A percentile compares a stretch with the other conserved stretches of the same genome.
These are phyloP conservation scores for Centrapalus pauciflorus DNA, from an alignment of 129 eudicot genomes.

Conservation along the genomic window DNA sequence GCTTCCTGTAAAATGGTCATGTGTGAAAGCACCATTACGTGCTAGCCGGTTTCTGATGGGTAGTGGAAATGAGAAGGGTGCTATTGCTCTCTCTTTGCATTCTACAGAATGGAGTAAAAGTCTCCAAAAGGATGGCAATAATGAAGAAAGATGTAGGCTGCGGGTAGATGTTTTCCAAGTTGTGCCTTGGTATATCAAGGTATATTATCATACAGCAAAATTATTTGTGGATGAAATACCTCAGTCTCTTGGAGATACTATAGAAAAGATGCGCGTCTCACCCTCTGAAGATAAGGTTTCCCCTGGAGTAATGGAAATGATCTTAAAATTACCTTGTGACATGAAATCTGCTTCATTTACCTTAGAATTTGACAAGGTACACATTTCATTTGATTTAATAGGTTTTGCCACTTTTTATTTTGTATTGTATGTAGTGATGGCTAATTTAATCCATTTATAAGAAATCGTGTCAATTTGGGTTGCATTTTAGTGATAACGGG, in stretches of 20 bases:
- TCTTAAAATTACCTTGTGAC: constrained; percentile 67
- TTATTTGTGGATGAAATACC: constrained; percentile 56
- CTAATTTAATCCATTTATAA: no score
- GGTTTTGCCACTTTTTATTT: not conserved
- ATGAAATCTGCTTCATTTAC: constrained; percentile 78
- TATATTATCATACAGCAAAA: constrained; percentile 74
- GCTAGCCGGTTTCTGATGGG: constrained; percentile 81
- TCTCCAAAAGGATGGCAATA: constrained; percentile 23
- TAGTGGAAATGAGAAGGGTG: constrained; percentile 96
- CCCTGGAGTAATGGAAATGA: constrained; percentile 89
- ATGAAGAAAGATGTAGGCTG: constrained; percentile 41
- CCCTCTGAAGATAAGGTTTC: constrained; percentile 98
- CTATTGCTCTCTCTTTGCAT: constrained; percentile 79
- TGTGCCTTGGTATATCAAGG: constrained; percentile 98
- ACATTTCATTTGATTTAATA: constrained; percentile 1
- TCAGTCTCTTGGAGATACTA: constrained; percentile 34
- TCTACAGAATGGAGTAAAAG: constrained; percentile 35
- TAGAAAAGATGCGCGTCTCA: constrained; percentile 65
- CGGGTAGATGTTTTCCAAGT: constrained; percentile 78
- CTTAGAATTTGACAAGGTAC: constrained; percentile 92
- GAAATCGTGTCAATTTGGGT: no score
- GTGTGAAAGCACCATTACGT: constrained; percentile 71
- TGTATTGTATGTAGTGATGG: not conserved
- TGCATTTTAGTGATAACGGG: no score
- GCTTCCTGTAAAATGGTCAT: constrained; percentile 73